Conservation (phyloP, 2,329 filamentous ascomycete genomes). For the Lecanicillium sp. region DNA sequence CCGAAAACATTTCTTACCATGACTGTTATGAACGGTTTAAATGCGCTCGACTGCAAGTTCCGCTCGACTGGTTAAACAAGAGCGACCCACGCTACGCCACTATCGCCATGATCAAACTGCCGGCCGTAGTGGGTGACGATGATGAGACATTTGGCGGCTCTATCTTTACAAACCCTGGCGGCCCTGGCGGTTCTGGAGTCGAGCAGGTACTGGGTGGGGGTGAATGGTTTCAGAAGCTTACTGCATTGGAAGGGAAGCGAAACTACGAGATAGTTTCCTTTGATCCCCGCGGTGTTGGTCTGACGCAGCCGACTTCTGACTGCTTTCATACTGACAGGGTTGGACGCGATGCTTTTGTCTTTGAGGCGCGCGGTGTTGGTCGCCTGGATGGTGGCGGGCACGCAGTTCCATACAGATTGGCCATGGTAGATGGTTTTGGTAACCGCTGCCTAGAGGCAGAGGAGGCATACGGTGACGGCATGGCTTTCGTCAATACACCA, state of each 20-base stretch:
- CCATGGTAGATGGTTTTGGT: conserved; percentile 15
- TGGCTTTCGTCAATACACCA: conserved; percentile 25
- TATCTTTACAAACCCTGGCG: conserved; percentile 27
- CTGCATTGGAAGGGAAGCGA: conserved; percentile 13
- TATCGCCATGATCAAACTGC: conserved; percentile 24
- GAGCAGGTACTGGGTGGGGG: conserved; percentile 11
- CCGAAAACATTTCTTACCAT: too few species aligned
- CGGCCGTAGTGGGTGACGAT: conserved; percentile 20
- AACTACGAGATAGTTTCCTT: conserved; percentile 26
- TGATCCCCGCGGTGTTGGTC: conserved; percentile 25
- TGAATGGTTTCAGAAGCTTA: conserved; percentile 14
- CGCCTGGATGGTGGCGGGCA: conserved; percentile 10
- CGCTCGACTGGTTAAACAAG: conserved; percentile 23
- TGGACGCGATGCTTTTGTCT: conserved; percentile 14
- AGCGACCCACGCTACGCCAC: conserved; percentile 16
- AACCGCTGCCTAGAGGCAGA: conserved; percentile 16
- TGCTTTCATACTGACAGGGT: conserved; percentile 20
- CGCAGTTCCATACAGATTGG: too few species aligned
- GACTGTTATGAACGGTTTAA: conserved; percentile 21
- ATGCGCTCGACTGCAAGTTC: conserved; percentile 26
- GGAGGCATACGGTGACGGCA: too few species aligned
- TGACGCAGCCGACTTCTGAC: conserved; percentile 20
- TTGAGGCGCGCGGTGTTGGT: conserved; percentile 20
- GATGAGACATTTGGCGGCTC: conserved; percentile 25
- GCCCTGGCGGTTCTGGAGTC: conserved; percentile 26